Evolutionary conservation across 306 rosid species (phyloP).

Genomic region (Lagenaria siceraria): DNA sequence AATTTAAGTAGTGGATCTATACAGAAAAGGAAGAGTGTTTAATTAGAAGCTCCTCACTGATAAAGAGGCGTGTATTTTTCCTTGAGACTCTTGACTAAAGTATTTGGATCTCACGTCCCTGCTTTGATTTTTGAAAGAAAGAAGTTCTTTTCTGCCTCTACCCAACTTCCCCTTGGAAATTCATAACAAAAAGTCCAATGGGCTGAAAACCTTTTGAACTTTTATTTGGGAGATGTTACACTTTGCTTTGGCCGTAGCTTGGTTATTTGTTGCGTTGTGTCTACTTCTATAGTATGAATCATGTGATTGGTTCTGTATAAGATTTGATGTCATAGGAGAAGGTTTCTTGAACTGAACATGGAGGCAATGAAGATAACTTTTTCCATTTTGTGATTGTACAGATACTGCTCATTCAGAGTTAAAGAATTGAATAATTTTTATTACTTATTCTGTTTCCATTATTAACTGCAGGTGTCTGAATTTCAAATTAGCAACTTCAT

Average conservation of each 20-base stretch:
- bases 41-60: background rate
- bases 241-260: background rate
- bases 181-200: background rate
- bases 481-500: background rate
- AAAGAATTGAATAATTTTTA: background rate
- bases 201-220: background rate
- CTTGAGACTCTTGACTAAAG: background rate
- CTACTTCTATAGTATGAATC: background rate
- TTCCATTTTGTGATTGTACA: background rate
- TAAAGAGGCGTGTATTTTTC: background rate
- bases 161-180: background rate
- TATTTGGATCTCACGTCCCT: background rate
- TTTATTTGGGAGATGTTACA: background rate
- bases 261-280: background rate
- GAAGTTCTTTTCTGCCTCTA: background rate
- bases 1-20: background rate
- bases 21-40: background rate
- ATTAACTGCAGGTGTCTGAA: conserved; percentile 1
- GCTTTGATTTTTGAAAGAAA: background rate
- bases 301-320: background rate
- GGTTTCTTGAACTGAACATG: background rate
- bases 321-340: background rate
- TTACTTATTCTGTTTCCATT: background rate
- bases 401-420: background rate
- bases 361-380: background rate